A percentile compares a stretch with the other conserved stretches of the same genome.
These are phyloP conservation scores for Patellifolia procumbens DNA, from an alignment of 179 eudicot species.

Conservation along the genomic window DNA sequence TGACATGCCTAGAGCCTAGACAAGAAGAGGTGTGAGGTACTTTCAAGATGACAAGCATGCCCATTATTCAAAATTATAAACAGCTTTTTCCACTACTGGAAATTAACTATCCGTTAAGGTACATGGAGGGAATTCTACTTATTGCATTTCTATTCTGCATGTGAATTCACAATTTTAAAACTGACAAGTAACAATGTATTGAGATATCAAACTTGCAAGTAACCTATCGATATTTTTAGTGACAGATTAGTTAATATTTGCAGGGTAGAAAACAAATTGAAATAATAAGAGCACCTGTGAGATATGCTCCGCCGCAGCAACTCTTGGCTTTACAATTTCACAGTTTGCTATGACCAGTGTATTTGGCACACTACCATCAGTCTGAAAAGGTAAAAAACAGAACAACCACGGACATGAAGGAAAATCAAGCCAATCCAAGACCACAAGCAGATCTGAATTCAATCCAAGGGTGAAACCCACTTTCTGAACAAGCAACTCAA, in stretches of 20 bases:
- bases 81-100: background rate
- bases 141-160: background rate
- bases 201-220: background rate
- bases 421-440: background rate
- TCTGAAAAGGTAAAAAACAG: slow-evolving; percentile 42
- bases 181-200: background rate
- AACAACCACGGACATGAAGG: background rate
- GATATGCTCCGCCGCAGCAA: slow-evolving; percentile 99
- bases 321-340: slow-evolving; percentile 96
- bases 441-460: background rate
- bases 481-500: background rate
- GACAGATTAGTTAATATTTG: background rate
- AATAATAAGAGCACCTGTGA: slow-evolving; percentile 59
- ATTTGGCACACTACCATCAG: slow-evolving; percentile 97
- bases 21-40: no score
- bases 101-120: background rate
- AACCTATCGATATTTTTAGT: background rate
- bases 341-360: slow-evolving; percentile 97
- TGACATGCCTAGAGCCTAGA: no score
- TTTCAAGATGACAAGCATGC: background rate
- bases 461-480: background rate
- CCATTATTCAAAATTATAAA: background rate
- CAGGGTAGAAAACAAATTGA: background rate
- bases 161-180: no score
- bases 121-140: background rate